Base-by-base conservation (phyloP, 73 alveolate species). In the Stentor coeruleus region DNA sequence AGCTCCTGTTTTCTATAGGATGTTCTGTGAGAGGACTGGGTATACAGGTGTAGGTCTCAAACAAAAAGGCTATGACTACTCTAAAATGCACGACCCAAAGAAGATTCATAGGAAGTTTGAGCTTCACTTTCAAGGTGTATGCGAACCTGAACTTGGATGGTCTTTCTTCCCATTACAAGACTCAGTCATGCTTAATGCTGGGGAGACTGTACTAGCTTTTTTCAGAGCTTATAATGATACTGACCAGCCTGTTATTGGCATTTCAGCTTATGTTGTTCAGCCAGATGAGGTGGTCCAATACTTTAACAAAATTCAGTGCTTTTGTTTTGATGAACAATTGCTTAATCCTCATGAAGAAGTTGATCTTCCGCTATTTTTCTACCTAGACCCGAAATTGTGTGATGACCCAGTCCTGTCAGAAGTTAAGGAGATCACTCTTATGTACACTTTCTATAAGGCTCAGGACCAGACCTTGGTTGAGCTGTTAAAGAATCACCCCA, bases 271-370 rank as follows among this genome's bases (percentile, higher is more conserved):
- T 92, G 58, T 87, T 82, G 55, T 91, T 82, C 85, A 82, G 86
- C 88, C 87, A 83, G 58, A 82, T 72, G 83, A 93, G 91, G 15
- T 84, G 49, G 89, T 91, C 57, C 86, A 85, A 2, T 91, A 89
- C 84, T 91, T 91, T 84, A 91, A 91, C 83, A 91, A 91, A 59
- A 87, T 91, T 85, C 89, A 91, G 74, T 91, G 97, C 83, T 91
- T 91, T 73, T 91, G 97, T 84, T 91, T 91, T 74, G 95, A 91
- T 49, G 92, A 91, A 41, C 86, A 91, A 77, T 37, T 91, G 83
- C 86, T 91, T 6, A 81, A 91, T 58, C 97, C 97, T 3, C 72
- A 84, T 57, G 95, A 91, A 76, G 74, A 83, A 3, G 95, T 91
- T 3, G 95, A 91, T 42, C 59, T 91, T 58, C 97, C 97, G 2